These are phyloP conservation scores for Penicillium nucicola DNA, from an alignment of 495 filamentous ascomycete genomes.

Conservation along the genomic window DNA sequence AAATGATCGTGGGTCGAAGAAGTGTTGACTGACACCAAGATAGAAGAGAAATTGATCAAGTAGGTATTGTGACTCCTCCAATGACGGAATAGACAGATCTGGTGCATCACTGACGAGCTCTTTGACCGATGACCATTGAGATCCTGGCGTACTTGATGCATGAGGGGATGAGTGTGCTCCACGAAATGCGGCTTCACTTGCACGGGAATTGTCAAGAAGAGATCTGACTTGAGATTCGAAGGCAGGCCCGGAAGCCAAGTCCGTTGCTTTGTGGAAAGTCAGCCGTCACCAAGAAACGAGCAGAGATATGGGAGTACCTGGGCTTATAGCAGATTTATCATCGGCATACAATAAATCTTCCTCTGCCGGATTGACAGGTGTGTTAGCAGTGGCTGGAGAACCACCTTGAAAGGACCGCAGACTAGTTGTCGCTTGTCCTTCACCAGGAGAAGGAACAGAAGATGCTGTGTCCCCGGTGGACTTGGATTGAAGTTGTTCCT, in stretches of 20 bases:
- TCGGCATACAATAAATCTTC: conserved; percentile 2
- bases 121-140: conserved; percentile 6
- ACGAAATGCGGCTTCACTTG: neutral
- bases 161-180: neutral
- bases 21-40: conserved; percentile 23
- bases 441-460: neutral
- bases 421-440: neutral
- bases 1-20: conserved; percentile 20
- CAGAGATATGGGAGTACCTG: conserved; percentile 3
- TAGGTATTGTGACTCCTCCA: conserved; percentile 18
- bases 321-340: conserved; percentile 9
- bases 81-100: conserved; percentile 5
- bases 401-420: neutral
- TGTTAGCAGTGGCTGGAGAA: neutral
- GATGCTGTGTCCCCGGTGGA: neutral
- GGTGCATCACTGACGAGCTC: conserved; percentile 6
- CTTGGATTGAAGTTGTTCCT: conserved; percentile 5
- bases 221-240: conserved; percentile 24
- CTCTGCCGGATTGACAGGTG: neutral
- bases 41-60: conserved; percentile 25
- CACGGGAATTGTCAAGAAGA: conserved; percentile 9
- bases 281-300: neutral
- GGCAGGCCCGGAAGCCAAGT: conserved; percentile 20
- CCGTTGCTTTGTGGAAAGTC: conserved; percentile 9
- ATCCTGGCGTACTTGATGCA: neutral